Percentiles rank a stretch among this genome's conserved stretches.
phyloP scores from a whole-genome alignment of 1,284 basidiomycete species.

The Wallemia mellicola region DNA sequence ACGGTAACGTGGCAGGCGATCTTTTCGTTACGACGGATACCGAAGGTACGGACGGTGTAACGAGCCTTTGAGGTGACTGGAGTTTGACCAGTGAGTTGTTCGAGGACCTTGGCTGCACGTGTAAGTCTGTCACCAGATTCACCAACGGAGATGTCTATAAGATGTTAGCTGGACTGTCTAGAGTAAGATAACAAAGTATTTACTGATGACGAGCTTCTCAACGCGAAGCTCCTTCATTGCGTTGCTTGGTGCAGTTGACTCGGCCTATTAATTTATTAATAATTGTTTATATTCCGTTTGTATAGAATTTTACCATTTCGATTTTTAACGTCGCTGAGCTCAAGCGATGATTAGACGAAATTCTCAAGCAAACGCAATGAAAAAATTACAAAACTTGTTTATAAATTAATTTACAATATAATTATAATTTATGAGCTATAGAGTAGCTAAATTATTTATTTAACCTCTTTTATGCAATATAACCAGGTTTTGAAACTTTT shows the following conservation, averaged over 20 bases:
- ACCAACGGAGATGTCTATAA: constrained; percentile 87
- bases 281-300: background rate
- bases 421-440: too few species aligned
- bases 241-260: constrained; percentile 36
- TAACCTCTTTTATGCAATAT: too few species aligned
- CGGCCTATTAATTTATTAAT: background rate
- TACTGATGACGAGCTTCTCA: constrained; percentile 98
- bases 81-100: constrained; percentile 97
- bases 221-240: constrained; percentile 87
- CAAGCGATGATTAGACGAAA: too few species aligned
- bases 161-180: constrained; percentile 1
- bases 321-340: background rate
- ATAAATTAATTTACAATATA: too few species aligned
- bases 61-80: constrained; percentile 98
- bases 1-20: constrained; percentile 98
- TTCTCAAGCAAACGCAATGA: too few species aligned
- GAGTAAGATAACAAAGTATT: constrained; percentile 16
- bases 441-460: too few species aligned
- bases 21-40: constrained; percentile 99
- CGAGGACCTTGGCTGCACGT: constrained; percentile 94
- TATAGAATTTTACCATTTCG: background rate
- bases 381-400: too few species aligned
- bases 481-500: too few species aligned
- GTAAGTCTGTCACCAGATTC: constrained; percentile 98
- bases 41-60: constrained; percentile 97